Evolutionary conservation across 495 filamentous ascomycete species (phyloP), one percentile per base, ranked within the genome.

Genomic region (Penicillium cinerascens): DNA sequence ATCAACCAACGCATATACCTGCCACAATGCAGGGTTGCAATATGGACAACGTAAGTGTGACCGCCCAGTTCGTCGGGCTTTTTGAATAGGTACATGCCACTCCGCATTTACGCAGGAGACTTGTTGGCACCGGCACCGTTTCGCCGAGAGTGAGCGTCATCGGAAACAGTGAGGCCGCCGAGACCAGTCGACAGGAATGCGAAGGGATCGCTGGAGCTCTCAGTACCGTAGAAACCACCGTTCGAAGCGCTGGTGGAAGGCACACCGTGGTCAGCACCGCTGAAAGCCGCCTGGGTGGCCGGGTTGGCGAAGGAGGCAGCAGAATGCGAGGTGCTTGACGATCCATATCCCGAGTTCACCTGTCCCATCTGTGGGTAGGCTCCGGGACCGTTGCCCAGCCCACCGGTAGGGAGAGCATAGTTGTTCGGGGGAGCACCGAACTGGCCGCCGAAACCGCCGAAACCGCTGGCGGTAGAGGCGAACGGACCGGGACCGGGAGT

Each of bases 261-360:
- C 40, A 72, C 69, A 37, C 82, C 85, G 63, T 87, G 91, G 61
- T 87, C 84, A 27, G 89, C 92, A 17, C 88, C 89, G 49, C 87
- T 85, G 74, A 96, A 96, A 17, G 91, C 92, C 15, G 89, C 89
- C 76, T 96, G 92, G 26, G 89, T 87, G 40, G 89, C 88, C 27
- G 93, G 88, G 73, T 92, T 95, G 64, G 95, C 92, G 61, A 98
- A 97, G 1, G 91, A 88, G 29, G 89, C 87, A 38, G 87, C 87
- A 44, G 91, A 93, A 66, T 89, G 88, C 25, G 86, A 82, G 44
- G 86, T 83, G 58, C 67, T 71, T 42, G 71, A 65, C 6, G 86
- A 86, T 23, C 84, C 83, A 41, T 87, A 87, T 4, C 78, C 77
- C 25, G 87, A 81, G 61, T 87, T 87, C 27, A 87, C 87, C 65